Conservation (phyloP, 495 filamentous ascomycete genomes). For the Saxispiralis lemnorum region DNA sequence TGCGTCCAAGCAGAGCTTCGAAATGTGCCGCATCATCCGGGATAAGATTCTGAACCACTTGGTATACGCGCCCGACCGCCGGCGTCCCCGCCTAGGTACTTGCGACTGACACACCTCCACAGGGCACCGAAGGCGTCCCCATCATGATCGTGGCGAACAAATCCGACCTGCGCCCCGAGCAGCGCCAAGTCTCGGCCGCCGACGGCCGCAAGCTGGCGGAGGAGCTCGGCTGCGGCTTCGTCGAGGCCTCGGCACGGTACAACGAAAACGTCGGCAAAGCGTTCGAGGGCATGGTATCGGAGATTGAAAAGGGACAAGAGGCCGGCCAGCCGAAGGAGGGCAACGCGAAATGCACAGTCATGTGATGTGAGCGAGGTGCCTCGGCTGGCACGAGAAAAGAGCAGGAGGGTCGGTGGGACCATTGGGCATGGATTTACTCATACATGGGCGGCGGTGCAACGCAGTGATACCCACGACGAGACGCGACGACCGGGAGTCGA, state of each 20-base stretch:
- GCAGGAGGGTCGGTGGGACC: too few species aligned
- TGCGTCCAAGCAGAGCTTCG: conserved; percentile 79
- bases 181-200: conserved; percentile 74
- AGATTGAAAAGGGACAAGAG: conserved; percentile 90
- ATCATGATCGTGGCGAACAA: conserved; percentile 95
- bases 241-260: conserved; percentile 83
- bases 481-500: too few species aligned
- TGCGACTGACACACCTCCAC: not conserved
- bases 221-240: conserved; percentile 81
- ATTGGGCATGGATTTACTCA: too few species aligned
- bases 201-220: conserved; percentile 66
- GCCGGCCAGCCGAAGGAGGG: conserved; percentile 57
- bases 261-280: conserved; percentile 84
- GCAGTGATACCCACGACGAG: too few species aligned
- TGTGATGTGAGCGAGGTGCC: conserved; percentile 33
- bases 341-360: conserved; percentile 62
- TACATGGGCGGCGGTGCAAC: too few species aligned
- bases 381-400: too few species aligned
- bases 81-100: conserved; percentile 4
- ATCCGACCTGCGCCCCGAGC: conserved; percentile 78
- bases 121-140: conserved; percentile 87
- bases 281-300: conserved; percentile 84
- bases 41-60: conserved; percentile 96
- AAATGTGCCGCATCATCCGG: conserved; percentile 85
- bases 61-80: conserved; percentile 27